A percentile compares a stretch with the other conserved stretches of the same genome.
Evolutionary conservation across 768 basidiomycete genomes (phyloP).

Genomic region (Melanogaster broomeanus): DNA sequence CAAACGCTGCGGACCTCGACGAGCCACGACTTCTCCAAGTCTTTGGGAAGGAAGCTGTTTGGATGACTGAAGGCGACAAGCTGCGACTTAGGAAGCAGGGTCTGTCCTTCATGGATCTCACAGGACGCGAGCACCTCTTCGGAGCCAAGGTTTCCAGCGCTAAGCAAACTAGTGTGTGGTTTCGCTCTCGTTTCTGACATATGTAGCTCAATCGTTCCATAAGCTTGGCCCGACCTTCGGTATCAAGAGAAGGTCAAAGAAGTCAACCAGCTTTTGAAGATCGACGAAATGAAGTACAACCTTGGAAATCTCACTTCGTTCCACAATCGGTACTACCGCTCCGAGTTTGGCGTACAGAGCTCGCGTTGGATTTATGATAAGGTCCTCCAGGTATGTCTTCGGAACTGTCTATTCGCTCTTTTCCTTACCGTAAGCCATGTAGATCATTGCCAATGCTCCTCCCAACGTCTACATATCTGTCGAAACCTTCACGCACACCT

Average conservation of each 20-base stretch:
- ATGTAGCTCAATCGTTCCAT: no score
- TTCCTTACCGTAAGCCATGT: neutral
- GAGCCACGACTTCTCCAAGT: conserved; percentile 17
- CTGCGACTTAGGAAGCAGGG: conserved; percentile 12
- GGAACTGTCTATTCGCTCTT: neutral
- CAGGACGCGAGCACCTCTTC: no score
- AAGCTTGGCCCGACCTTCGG: conserved; percentile 19
- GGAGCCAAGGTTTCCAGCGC: no score
- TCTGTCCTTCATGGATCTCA: conserved; percentile 14
- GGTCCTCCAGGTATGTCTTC: conserved; percentile 7
- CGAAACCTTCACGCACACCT: conserved; percentile 20
- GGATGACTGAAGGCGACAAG: conserved; percentile 22
- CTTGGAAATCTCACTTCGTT: no score
- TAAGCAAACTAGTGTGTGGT: neutral
- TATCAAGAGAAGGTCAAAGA: conserved; percentile 12
- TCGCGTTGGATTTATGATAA: conserved; percentile 39
- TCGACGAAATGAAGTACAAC: conserved; percentile 37
- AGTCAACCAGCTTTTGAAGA: conserved; percentile 1
- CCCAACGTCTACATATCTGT: conserved; percentile 19
- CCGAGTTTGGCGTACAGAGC: conserved; percentile 39
- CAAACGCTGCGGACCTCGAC: conserved; percentile 13
- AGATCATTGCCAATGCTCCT: conserved; percentile 16
- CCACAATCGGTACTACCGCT: conserved; percentile 30
- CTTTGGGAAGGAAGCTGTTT: conserved; percentile 9
- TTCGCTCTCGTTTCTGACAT: no score